Conservation (phyloP, 2,329 filamentous ascomycete species). For the Sclerotinia glacialis region DNA sequence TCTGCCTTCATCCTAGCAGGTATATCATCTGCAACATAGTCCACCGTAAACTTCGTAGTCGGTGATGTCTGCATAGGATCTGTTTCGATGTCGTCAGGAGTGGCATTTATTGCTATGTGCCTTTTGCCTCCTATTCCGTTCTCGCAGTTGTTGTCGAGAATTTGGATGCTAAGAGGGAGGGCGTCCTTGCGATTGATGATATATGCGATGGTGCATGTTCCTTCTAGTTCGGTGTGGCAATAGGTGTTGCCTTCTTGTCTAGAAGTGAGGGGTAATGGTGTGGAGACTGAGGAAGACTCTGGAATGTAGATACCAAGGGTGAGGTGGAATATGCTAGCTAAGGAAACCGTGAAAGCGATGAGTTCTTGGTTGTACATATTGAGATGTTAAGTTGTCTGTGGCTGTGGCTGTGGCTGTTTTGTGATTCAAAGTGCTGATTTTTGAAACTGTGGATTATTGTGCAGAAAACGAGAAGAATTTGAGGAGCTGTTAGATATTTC, state of each 20-base stretch:
- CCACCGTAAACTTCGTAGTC: background rate
- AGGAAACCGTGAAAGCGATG: background rate
- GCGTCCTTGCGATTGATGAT: background rate
- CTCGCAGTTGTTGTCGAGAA: background rate
- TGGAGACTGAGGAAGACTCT: background rate
- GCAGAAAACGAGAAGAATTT: too few relatives aligned
- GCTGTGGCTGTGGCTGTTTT: background rate
- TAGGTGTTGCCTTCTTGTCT: background rate
- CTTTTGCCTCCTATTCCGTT: background rate
- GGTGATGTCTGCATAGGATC: background rate
- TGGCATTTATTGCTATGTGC: background rate
- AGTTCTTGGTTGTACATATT: background rate
- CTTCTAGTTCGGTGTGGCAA: background rate
- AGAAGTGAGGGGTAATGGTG: background rate
- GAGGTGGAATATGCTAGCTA: background rate
- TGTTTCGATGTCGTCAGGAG: background rate
- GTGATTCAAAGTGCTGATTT: background rate
- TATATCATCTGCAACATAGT: background rate
- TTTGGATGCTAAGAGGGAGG: background rate
- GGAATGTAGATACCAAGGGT: background rate
- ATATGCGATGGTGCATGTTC: constrained; percentile 2
- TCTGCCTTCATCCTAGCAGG: background rate
- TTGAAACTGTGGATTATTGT: background rate
- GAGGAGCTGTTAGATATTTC: background rate
- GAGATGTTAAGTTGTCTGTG: background rate